Conservation (phyloP, 176 grass and related monocot species). For the Elymus sibiricus region DNA sequence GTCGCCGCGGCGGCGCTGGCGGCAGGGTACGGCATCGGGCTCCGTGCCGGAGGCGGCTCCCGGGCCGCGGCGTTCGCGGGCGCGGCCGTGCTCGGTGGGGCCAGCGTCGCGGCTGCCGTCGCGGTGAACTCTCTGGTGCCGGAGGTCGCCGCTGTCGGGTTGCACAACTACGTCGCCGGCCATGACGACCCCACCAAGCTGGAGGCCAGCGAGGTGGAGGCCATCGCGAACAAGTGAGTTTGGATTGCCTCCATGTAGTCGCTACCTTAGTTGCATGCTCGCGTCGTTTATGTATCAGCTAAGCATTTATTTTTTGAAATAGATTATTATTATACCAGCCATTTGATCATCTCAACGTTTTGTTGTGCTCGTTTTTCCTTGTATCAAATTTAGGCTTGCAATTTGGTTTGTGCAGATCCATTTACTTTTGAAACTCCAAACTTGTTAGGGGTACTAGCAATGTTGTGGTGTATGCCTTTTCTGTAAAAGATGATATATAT, state of each 20-base stretch:
- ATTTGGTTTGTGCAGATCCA: not conserved
- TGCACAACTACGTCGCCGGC: conserved; percentile 81
- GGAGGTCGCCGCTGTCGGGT: conserved; percentile 67
- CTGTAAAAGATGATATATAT: not conserved
- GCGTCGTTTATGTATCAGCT: not conserved
- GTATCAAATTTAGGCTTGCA: not conserved
- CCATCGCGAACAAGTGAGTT: conserved; percentile 67
- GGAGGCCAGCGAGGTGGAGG: conserved; percentile 61
- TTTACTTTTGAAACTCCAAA: not conserved
- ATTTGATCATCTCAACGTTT: conserved; percentile 4
- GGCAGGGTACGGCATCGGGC: conserved; percentile 72
- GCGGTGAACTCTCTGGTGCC: conserved; percentile 74
- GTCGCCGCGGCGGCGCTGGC: conserved; percentile 50
- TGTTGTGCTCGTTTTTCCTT: not conserved
- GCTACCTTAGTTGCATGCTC: not conserved
- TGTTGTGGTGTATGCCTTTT: not conserved
- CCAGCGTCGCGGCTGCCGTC: conserved; percentile 42
- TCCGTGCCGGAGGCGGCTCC: conserved; percentile 36
- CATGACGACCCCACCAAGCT: conserved; percentile 68
- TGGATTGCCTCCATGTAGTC: not conserved
- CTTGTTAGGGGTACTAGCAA: not conserved
- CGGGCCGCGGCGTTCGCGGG: conserved; percentile 41
- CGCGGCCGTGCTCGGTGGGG: conserved; percentile 65
- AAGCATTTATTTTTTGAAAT: not conserved
- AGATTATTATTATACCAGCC: no score